These are phyloP conservation scores for Mycena haematopus DNA, from an alignment of 768 basidiomycete species.

Conservation along the genomic window DNA sequence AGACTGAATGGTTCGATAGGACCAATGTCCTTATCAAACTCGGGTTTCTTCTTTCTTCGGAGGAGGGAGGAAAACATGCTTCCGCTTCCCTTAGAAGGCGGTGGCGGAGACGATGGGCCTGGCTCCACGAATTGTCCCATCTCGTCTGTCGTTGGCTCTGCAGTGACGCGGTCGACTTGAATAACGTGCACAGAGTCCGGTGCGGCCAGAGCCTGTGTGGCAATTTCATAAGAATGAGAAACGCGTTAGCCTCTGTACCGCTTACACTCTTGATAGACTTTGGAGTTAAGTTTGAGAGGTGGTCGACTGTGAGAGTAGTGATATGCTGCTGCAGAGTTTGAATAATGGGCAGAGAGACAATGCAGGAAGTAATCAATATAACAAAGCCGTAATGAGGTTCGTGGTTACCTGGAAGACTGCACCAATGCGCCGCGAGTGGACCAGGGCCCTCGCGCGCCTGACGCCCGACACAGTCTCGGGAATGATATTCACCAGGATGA, in stretches of 20 bases:
- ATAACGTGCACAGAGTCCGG: slow-evolving; percentile 31
- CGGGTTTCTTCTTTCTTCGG: slow-evolving; percentile 47
- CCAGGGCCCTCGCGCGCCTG: slow-evolving; percentile 49
- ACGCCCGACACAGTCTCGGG: slow-evolving; percentile 49
- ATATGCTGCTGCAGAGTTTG: slow-evolving; percentile 47
- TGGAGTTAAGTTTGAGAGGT: slow-evolving; percentile 50
- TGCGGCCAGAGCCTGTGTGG: slow-evolving; percentile 27
- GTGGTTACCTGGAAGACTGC: slow-evolving; percentile 49
- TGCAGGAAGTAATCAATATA: not conserved
- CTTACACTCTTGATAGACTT: slow-evolving; percentile 37
- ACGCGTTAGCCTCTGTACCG: not conserved
- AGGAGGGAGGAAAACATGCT: slow-evolving; percentile 41
- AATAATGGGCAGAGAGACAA: slow-evolving; percentile 9
- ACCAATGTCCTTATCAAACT: slow-evolving; percentile 32
- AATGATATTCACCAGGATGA: slow-evolving; percentile 52
- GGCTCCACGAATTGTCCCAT: slow-evolving; percentile 12
- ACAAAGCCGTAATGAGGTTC: slow-evolving; percentile 2
- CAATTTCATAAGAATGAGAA: slow-evolving; percentile 6
- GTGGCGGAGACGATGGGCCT: slow-evolving; percentile 10
- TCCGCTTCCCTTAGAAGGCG: slow-evolving; percentile 30
- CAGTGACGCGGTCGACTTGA: slow-evolving; percentile 21
- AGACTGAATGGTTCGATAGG: slow-evolving; percentile 23
- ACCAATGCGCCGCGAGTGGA: slow-evolving; percentile 55
- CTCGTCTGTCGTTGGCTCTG: slow-evolving; percentile 21
- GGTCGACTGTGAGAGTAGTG: slow-evolving; percentile 53